phyloP scores from a whole-genome alignment of 805 yeast genomes.

The Saccharomycopsis synnaedendra region DNA sequence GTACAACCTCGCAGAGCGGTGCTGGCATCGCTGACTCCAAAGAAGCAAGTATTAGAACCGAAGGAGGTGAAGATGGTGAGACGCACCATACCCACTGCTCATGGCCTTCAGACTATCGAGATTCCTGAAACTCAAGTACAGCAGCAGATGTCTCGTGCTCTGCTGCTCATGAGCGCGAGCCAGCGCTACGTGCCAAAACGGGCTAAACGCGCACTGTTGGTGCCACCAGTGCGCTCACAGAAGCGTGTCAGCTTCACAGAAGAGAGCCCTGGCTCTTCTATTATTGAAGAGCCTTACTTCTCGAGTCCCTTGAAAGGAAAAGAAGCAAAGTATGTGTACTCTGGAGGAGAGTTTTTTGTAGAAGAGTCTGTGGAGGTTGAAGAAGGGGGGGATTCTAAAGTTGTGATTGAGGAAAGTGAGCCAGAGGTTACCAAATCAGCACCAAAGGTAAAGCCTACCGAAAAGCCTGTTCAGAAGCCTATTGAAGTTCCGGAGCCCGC shows the following conservation, averaged over 20 bases:
- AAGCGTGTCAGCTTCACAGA: slow-evolving; percentile 16
- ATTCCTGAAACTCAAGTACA: slow-evolving; percentile 4
- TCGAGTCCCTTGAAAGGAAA: no score
- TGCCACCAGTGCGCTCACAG: neutral
- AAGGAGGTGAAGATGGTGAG: slow-evolving; percentile 7
- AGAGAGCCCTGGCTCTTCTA: slow-evolving; percentile 13
- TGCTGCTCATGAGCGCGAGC: slow-evolving; percentile 2
- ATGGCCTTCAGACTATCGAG: slow-evolving; percentile 15
- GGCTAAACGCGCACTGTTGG: slow-evolving; percentile 4
- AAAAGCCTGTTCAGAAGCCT: no score
- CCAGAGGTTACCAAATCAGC: no score
- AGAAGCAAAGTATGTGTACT: no score
- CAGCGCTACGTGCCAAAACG: neutral
- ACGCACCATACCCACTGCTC: slow-evolving; percentile 14
- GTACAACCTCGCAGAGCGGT: neutral
- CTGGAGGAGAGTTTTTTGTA: no score
- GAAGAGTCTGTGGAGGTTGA: no score
- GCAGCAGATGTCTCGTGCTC: slow-evolving; percentile 6
- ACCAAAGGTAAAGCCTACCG: no score
- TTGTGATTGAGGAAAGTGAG: no score
- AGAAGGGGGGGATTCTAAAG: no score
- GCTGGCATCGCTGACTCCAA: neutral
- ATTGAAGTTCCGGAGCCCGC: no score
- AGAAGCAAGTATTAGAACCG: neutral
- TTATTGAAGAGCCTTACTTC: neutral